phyloP scores from a whole-genome alignment of 2,329 filamentous ascomycete genomes.

The Helicocarpus griseus region DNA sequence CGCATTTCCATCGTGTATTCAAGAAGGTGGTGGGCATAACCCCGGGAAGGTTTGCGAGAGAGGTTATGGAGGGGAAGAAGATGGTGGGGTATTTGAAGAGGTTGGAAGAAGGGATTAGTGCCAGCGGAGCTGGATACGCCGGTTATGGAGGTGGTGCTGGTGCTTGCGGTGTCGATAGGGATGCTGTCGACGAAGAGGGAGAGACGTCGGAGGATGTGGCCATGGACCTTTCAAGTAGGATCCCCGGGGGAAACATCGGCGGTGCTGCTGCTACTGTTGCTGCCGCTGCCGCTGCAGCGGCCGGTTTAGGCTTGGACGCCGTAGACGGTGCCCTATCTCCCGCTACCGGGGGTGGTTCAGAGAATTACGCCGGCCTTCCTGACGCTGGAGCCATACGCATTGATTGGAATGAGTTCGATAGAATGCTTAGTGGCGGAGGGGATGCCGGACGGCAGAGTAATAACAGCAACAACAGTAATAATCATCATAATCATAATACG shows the following conservation, averaged over 20 bases:
- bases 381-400: slow-evolving; percentile 2
- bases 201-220: not conserved
- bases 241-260: no score
- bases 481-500: slow-evolving; percentile 9
- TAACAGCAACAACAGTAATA: slow-evolving; percentile 6
- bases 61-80: slow-evolving; percentile 12
- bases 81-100: slow-evolving; percentile 6
- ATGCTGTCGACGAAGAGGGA: not conserved
- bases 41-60: slow-evolving; percentile 32
- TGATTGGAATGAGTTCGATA: slow-evolving; percentile 31
- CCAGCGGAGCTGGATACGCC: slow-evolving; percentile 7
- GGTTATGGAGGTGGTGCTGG: slow-evolving; percentile 1
- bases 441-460: slow-evolving; percentile 1
- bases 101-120: slow-evolving; percentile 10
- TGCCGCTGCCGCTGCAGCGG: not conserved
- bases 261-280: not conserved
- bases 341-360: not conserved
- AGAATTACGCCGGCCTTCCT: not conserved
- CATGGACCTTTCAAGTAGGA: not conserved
- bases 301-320: not conserved
- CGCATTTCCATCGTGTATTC: slow-evolving; percentile 48
- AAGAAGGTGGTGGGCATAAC: slow-evolving; percentile 43
- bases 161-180: not conserved
- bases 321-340: not conserved
- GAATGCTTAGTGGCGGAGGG: slow-evolving; percentile 21